These are phyloP conservation scores for Candolleomyces eurysporus DNA, from an alignment of 768 basidiomycete species.

Conservation along the genomic window DNA sequence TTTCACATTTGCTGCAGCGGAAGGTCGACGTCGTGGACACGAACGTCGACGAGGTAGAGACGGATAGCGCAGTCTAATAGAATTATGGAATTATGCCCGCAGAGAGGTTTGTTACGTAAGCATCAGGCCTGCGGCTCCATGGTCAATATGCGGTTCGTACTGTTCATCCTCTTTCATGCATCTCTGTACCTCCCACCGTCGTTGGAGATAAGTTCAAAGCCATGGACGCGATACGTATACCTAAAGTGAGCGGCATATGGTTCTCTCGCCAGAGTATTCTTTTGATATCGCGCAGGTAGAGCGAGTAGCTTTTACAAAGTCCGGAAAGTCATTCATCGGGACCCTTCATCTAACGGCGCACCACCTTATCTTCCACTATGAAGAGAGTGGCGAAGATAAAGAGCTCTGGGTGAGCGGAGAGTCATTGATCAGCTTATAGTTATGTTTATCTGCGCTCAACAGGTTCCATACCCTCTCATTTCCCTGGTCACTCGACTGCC, in stretches of 20 bases:
- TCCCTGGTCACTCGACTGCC: conserved; percentile 86
- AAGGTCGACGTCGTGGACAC: conserved; percentile 29
- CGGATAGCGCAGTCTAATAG: neutral
- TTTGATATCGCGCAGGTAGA: conserved; percentile 53
- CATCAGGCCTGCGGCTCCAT: no score
- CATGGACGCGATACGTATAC: conserved; percentile 8
- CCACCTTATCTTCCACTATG: conserved; percentile 86
- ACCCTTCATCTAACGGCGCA: conserved; percentile 93
- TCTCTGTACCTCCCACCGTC: neutral
- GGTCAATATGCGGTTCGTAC: no score
- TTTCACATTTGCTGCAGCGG: conserved; percentile 43
- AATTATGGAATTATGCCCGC: no score
- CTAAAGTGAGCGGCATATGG: neutral
- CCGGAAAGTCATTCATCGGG: conserved; percentile 56
- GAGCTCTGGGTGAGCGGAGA: conserved; percentile 80
- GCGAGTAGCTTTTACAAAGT: conserved; percentile 65
- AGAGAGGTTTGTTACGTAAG: no score
- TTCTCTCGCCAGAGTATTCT: neutral
- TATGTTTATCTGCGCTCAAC: conserved; percentile 8
- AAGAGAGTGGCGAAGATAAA: conserved; percentile 50
- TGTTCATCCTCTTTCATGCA: neutral
- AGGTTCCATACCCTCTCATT: conserved; percentile 95
- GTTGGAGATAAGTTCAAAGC: neutral
- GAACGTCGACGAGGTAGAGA: conserved; percentile 49
- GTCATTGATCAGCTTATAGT: conserved; percentile 16